A percentile compares a stretch with the other conserved stretches of the same genome.
phyloP scores from a whole-genome alignment of 192 early-diverging fungal genomes.

The Umbelopsis vinacea region DNA sequence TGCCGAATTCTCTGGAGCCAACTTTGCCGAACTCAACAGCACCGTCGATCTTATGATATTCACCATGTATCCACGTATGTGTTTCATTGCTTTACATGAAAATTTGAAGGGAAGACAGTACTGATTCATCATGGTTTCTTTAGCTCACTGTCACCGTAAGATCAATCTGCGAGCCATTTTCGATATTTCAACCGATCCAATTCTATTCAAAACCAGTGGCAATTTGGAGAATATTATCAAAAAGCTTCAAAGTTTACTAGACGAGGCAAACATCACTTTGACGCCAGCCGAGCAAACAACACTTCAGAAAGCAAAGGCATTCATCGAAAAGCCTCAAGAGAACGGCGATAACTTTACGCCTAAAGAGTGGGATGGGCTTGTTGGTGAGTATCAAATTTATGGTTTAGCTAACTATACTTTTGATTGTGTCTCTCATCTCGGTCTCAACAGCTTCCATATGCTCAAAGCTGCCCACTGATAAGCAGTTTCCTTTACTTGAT shows the following conservation, averaged over 20 bases:
- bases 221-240: constrained; percentile 40
- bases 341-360: neutral
- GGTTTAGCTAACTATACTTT: neutral
- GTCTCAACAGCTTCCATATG: neutral
- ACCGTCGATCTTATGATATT: constrained; percentile 64
- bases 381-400: constrained; percentile 5
- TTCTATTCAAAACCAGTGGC: constrained; percentile 42
- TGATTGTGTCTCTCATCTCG: neutral
- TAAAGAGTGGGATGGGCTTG: constrained; percentile 16
- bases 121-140: neutral
- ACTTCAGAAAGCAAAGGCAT: neutral
- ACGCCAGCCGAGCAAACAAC: constrained; percentile 5
- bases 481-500: constrained; percentile 68
- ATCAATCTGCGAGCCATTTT: constrained; percentile 46
- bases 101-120: neutral
- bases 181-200: constrained; percentile 44
- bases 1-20: constrained; percentile 65
- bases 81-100: neutral
- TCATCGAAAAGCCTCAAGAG: neutral
- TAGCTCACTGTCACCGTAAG: constrained; percentile 66
- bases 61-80: constrained; percentile 66
- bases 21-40: constrained; percentile 60
- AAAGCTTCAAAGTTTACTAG: constrained; percentile 41
- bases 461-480: constrained; percentile 42
- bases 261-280: constrained; percentile 20